Evolutionary conservation across 2,329 filamentous ascomycete genomes (phyloP).

Genomic region (Leptosphaerulina australis): DNA sequence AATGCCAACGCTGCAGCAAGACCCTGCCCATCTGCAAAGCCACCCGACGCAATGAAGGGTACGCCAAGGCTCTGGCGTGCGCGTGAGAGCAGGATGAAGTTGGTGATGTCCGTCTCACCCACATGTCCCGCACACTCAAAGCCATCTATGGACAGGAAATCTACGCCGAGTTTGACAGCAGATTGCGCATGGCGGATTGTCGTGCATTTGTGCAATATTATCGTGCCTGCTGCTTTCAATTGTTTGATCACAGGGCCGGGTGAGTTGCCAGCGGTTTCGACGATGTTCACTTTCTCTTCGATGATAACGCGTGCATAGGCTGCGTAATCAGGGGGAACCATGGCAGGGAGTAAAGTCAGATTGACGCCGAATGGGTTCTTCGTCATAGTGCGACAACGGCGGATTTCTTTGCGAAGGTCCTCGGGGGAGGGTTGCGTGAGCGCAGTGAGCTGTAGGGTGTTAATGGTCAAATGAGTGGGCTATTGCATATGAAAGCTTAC

Average conservation of each 20-base stretch:
- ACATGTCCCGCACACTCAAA: conserved; percentile 96
- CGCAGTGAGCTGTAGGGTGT: conserved; percentile 65
- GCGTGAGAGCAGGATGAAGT: conserved; percentile 84
- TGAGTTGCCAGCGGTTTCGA: conserved; percentile 90
- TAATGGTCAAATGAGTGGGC: conserved; percentile 10
- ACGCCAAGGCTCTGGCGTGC: conserved; percentile 83
- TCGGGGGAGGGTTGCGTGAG: conserved; percentile 93
- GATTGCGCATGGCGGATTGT: conserved; percentile 91
- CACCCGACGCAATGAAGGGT: conserved; percentile 94
- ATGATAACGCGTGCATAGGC: conserved; percentile 93
- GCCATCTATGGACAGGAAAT: conserved; percentile 95
- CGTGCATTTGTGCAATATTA: conserved; percentile 95
- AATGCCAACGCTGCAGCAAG: conserved; percentile 88
- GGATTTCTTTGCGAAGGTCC: conserved; percentile 92
- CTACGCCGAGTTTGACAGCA: conserved; percentile 91
- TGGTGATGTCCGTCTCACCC: conserved; percentile 85
- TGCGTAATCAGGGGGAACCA: conserved; percentile 88
- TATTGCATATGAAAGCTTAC: conserved; percentile 32
- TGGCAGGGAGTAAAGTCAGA: conserved; percentile 86
- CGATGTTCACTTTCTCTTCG: conserved; percentile 87
- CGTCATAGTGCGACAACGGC: conserved; percentile 80
- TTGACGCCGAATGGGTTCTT: conserved; percentile 88
- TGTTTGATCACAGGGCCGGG: conserved; percentile 89
- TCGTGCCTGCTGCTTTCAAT: conserved; percentile 79
- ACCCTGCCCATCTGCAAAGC: conserved; percentile 93